These are phyloP conservation scores for Fraxinus velutina DNA, from an alignment of 305 asterid genomes.

Conservation along the genomic window DNA sequence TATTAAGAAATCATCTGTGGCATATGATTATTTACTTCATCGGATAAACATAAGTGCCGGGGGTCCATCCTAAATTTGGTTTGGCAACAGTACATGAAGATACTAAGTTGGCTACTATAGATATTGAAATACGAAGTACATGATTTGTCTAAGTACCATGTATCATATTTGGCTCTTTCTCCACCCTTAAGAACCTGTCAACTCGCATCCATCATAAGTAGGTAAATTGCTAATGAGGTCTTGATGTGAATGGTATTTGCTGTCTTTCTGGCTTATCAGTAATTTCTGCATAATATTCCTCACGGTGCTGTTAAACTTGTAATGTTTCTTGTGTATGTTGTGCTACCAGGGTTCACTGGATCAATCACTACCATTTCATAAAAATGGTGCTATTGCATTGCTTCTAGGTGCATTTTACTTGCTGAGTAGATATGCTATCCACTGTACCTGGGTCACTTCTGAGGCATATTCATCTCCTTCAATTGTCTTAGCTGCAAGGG, in stretches of 20 bases:
- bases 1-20: neutral
- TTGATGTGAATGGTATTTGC: neutral
- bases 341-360: slow-evolving; percentile 72
- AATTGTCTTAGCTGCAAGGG: slow-evolving; percentile 97
- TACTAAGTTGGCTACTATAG: neutral
- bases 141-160: neutral
- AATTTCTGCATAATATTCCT: slow-evolving; percentile 6
- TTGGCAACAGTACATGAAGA: neutral
- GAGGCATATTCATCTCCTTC: slow-evolving; percentile 99
- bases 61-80: neutral
- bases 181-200: neutral
- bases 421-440: slow-evolving; percentile 89
- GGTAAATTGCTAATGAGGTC: neutral
- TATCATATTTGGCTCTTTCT: neutral
- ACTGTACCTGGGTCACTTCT: slow-evolving; percentile 98
- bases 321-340: slow-evolving; percentile 11
- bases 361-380: slow-evolving; percentile 75
- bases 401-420: slow-evolving; percentile 85
- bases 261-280: slow-evolving; percentile 6
- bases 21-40: neutral
- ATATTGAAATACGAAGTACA: neutral
- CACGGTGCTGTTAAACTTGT: neutral
- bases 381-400: slow-evolving; percentile 82
- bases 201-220: neutral
- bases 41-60: neutral